These are phyloP conservation scores for Rhypophila decipiens DNA, from an alignment of 495 filamentous ascomycete genomes.

Conservation along the genomic window DNA sequence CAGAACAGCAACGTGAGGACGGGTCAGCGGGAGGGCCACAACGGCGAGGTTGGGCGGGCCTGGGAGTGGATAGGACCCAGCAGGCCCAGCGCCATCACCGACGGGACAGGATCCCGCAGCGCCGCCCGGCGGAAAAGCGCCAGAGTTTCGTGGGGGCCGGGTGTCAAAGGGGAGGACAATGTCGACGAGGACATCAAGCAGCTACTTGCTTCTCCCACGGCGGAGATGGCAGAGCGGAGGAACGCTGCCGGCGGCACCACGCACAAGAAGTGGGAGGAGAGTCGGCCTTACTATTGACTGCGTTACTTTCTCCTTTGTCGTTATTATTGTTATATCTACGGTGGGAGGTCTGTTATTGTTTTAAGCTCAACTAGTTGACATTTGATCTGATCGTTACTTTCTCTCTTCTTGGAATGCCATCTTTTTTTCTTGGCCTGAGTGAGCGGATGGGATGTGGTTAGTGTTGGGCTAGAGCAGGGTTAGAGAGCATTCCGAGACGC, in stretches of 20 bases:
- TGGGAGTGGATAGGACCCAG: constrained; percentile 94
- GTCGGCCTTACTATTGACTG: constrained; percentile 56
- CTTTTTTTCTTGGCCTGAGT: neutral
- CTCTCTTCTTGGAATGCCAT: too few relatives aligned
- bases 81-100: constrained; percentile 27
- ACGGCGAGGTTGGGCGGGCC: constrained; percentile 77
- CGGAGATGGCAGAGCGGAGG: constrained; percentile 4
- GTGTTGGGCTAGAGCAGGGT: too few relatives aligned
- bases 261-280: constrained; percentile 42
- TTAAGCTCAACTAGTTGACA: too few relatives aligned
- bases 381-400: too few relatives aligned
- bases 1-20: constrained; percentile 88
- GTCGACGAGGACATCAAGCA: neutral
- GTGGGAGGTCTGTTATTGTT: too few relatives aligned
- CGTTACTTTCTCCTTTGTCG: neutral
- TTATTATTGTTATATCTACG: too few relatives aligned
- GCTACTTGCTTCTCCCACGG: constrained; percentile 9
- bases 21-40: constrained; percentile 71
- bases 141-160: constrained; percentile 40
- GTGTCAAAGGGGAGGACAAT: constrained; percentile 20
- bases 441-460: neutral
- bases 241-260: constrained; percentile 8
- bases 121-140: constrained; percentile 46
- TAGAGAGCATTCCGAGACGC: too few relatives aligned
- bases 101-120: constrained; percentile 35